Conservation (phyloP, 805 yeast genomes). For the Alloascoidea africana region DNA sequence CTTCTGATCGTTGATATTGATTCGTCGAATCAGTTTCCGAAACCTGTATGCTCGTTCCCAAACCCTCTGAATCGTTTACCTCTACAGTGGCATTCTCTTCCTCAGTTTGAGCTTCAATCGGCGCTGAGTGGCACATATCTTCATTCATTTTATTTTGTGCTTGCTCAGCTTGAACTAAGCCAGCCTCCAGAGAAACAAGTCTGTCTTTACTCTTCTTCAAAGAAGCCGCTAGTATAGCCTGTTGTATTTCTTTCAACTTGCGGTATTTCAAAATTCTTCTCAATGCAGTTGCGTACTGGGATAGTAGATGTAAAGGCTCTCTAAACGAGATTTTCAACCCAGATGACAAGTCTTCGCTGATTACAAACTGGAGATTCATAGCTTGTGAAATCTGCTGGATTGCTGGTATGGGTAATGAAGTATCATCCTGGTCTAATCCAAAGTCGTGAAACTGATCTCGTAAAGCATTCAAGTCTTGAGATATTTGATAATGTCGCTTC, state of each 20-base stretch:
- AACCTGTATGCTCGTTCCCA: no score
- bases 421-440: slow-evolving; percentile 28
- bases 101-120: no score
- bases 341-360: slow-evolving; percentile 35
- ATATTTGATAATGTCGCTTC: slow-evolving; percentile 39
- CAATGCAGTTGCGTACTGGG: slow-evolving; percentile 43
- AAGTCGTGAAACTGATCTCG: slow-evolving; percentile 57
- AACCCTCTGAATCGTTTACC: no score
- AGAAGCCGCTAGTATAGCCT: slow-evolving; percentile 25
- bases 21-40: no score
- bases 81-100: no score
- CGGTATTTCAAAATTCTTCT: slow-evolving; percentile 49
- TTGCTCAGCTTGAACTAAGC: neutral
- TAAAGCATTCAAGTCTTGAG: slow-evolving; percentile 57
- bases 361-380: slow-evolving; percentile 45
- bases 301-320: slow-evolving; percentile 57
- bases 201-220: slow-evolving; percentile 18
- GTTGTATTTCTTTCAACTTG: slow-evolving; percentile 37
- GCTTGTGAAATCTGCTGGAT: slow-evolving; percentile 80
- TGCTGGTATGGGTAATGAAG: slow-evolving; percentile 26
- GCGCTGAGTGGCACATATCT: no score
- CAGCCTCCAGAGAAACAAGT: neutral
- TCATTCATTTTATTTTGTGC: no score
- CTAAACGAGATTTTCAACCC: slow-evolving; percentile 42
- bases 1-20: no score